These are phyloP conservation scores for Pluteus cervinus DNA, from an alignment of 768 basidiomycete genomes.

Conservation along the genomic window DNA sequence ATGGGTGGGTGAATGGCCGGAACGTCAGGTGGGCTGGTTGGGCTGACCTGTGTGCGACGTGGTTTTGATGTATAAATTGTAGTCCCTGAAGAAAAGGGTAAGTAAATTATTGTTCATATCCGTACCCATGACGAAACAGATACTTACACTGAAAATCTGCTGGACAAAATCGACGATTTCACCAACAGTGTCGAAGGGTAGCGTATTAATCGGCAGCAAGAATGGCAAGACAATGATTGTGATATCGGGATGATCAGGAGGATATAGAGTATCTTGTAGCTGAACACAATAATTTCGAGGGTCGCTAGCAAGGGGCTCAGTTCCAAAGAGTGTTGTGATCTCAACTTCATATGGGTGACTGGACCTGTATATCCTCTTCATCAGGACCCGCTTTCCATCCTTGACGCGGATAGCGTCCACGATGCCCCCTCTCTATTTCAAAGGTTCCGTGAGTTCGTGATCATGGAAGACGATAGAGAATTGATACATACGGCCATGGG, in stretches of 20 bases:
- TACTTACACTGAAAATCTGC: conserved; percentile 19
- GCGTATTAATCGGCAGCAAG: conserved; percentile 12
- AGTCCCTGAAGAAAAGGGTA: conserved; percentile 16
- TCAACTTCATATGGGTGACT: conserved; percentile 20
- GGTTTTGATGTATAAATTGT: conserved; percentile 26
- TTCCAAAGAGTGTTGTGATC: conserved; percentile 19
- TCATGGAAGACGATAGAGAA: too few relatives aligned
- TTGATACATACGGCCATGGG: too few relatives aligned
- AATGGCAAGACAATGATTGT: conserved; percentile 24
- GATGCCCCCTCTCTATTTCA: too few relatives aligned
- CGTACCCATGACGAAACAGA: background rate
- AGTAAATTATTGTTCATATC: background rate
- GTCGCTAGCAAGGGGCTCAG: conserved; percentile 9
- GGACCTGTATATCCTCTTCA: conserved; percentile 24
- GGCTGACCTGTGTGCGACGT: conserved; percentile 22
- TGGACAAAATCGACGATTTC: conserved; percentile 23
- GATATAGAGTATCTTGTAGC: conserved; percentile 16
- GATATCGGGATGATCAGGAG: conserved; percentile 13
- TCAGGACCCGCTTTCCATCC: conserved; percentile 22
- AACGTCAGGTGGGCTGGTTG: background rate
- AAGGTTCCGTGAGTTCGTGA: too few relatives aligned
- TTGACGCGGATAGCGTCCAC: conserved; percentile 24
- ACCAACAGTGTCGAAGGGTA: conserved; percentile 22
- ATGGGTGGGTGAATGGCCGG: background rate
- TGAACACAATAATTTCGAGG: conserved; percentile 31